Percentiles rank a stretch among this genome's conserved stretches.
Evolutionary conservation across 768 basidiomycete species (phyloP).

Genomic region (Auricularia cornea): DNA sequence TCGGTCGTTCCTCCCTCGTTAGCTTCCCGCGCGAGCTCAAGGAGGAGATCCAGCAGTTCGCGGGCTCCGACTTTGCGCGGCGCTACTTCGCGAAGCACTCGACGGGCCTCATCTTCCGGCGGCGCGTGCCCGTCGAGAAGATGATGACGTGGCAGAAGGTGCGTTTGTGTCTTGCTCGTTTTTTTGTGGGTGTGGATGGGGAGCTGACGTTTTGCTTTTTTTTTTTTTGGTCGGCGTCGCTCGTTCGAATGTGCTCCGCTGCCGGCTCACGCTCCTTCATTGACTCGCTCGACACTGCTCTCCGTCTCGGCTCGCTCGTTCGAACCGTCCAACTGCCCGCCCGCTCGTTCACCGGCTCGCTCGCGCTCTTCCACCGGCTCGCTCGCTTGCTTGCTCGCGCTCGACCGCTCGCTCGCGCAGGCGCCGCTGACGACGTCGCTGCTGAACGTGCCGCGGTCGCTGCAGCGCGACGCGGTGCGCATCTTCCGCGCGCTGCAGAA

Average conservation of each 20-base stretch:
- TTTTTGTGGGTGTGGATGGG: neutral
- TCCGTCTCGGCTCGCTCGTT: no score
- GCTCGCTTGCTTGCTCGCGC: constrained; percentile 5
- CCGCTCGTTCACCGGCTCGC: no score
- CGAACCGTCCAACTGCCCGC: no score
- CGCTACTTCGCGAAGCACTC: constrained; percentile 87
- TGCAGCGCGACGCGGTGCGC: constrained; percentile 72
- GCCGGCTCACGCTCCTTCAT: no score
- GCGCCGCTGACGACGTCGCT: constrained; percentile 64
- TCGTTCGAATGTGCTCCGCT: no score
- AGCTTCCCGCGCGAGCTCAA: constrained; percentile 67
- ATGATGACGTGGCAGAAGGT: constrained; percentile 93
- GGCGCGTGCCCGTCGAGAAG: constrained; percentile 72
- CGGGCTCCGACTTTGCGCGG: constrained; percentile 74
- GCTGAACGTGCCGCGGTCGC: constrained; percentile 47
- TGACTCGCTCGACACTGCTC: no score
- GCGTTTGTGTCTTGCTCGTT: constrained; percentile 2
- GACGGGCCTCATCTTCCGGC: constrained; percentile 80
- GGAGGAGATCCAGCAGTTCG: constrained; percentile 80
- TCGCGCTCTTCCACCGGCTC: neutral
- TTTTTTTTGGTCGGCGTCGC: no score
- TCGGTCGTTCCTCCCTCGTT: neutral
- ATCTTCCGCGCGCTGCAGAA: constrained; percentile 86
- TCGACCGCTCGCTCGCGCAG: constrained; percentile 20
- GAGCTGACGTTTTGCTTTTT: neutral